A percentile compares a stretch with the other conserved stretches of the same genome.
Evolutionary conservation across 2,329 filamentous ascomycete species (phyloP).

Genomic region (Xenosphaeropsis pyriputrescens): DNA sequence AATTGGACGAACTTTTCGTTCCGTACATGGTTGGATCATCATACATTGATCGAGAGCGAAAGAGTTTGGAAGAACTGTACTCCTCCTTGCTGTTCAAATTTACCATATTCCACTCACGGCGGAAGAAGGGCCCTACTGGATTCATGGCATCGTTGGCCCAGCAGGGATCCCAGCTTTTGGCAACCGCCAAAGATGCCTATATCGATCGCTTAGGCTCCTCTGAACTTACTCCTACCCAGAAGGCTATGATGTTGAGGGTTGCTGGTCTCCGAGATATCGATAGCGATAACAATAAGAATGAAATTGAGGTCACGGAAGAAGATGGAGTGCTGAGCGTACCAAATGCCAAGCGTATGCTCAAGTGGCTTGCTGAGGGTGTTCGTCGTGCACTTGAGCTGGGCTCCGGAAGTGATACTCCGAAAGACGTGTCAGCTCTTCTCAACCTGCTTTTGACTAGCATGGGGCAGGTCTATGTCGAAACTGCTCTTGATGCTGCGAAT

Average conservation of each 20-base stretch:
- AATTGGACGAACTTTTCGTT: conserved; percentile 64
- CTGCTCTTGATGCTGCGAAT: conserved; percentile 50
- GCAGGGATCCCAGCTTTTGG: conserved; percentile 75
- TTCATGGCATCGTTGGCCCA: conserved; percentile 90
- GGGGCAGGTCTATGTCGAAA: conserved; percentile 68
- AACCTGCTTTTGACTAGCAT: conserved; percentile 74
- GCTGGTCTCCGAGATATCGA: conserved; percentile 68
- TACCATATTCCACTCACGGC: conserved; percentile 79
- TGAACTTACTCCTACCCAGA: conserved; percentile 77
- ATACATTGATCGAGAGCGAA: conserved; percentile 56
- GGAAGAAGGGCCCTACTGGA: conserved; percentile 78
- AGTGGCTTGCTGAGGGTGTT: conserved; percentile 92
- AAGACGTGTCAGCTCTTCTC: conserved; percentile 77
- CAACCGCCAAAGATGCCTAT: conserved; percentile 81
- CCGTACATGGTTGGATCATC: conserved; percentile 55
- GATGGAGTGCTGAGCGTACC: conserved; percentile 70
- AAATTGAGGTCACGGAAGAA: conserved; percentile 81
- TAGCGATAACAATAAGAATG: conserved; percentile 55
- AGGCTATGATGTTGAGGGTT: conserved; percentile 77
- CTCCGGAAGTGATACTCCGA: conserved; percentile 75
- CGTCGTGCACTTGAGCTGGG: conserved; percentile 84
- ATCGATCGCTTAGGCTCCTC: conserved; percentile 79
- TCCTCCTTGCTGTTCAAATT: conserved; percentile 93
- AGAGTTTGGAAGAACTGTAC: conserved; percentile 65
- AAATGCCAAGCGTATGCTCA: conserved; percentile 96